Base-by-base conservation (phyloP, 2,329 filamentous ascomycete genomes). In the Claviceps sp. region DNA sequence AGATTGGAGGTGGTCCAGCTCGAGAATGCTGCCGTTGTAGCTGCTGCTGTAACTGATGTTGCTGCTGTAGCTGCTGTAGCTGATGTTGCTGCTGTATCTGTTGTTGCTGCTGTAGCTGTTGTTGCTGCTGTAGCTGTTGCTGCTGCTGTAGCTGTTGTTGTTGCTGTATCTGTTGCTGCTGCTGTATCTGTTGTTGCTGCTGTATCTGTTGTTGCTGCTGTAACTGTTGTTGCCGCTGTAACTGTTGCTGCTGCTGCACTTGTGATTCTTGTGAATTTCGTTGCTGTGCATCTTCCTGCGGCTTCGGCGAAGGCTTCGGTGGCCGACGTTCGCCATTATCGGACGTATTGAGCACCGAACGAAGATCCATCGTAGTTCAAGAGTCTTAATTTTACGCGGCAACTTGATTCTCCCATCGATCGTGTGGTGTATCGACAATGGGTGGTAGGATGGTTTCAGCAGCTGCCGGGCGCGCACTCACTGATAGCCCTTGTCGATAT, bases 261-360 rank as follows among this genome's bases (percentile, higher is more conserved):
- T 44, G 20, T 26, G 24, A 14, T 26, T 44, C 20, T 26, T 30
- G 43, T 16, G 3, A 6, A 18, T 18, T 24, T 30, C 30, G 43
- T 30, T 30, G 43, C 30, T 34, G 43, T 18, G n/a, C 42, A 16
- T 36, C 24, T 36, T 47, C 22, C 51, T 61, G 62, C 34, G 61
- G 63, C 52, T 61, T 60, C 38, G 59, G 61, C 44, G 60, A 60
- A 50, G 65, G 62, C 56, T 65, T 65, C 52, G 63, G 59, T 49
- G 65, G 63, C 46, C 62, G 61, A 55, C 66, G 63, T 49, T 68
- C 72, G 58, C 67, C 72, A 53, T 66, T 66, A 55, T 76, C 77
- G 38, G 73, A 70, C 22, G 71, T 68, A 63, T 80, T 81, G 47
- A 81, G 65, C 59, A 82, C 75, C 16, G 71, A 72, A 56, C 70